These are phyloP conservation scores for Apiospora pterosperma DNA, from an alignment of 2,329 filamentous ascomycete genomes.

Conservation along the genomic window DNA sequence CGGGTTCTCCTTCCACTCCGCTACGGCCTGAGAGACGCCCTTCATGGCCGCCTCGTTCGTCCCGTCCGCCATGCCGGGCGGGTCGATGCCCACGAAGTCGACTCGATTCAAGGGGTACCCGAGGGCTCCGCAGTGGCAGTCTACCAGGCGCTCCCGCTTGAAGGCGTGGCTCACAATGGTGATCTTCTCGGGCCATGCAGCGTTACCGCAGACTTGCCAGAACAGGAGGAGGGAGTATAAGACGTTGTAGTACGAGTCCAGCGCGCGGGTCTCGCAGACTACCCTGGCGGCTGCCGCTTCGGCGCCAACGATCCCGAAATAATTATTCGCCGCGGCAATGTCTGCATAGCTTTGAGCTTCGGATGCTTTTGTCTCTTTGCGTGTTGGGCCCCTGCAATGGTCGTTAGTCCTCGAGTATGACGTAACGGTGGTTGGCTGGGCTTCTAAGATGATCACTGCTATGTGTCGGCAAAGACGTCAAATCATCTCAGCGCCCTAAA, in stretches of 20 bases:
- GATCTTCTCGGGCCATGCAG: constrained; percentile 52
- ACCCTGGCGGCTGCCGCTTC: constrained; percentile 33
- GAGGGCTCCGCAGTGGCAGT: constrained; percentile 63
- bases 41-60: constrained; percentile 35
- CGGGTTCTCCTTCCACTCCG: constrained; percentile 50
- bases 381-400: constrained; percentile 57
- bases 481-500: neutral
- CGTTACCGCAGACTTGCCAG: constrained; percentile 42
- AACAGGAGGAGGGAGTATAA: constrained; percentile 66
- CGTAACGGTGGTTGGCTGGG: neutral
- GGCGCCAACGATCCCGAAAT: constrained; percentile 36
- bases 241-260: constrained; percentile 85
- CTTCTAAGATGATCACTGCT: neutral
- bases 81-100: constrained; percentile 61
- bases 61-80: constrained; percentile 41
- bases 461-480: neutral
- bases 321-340: constrained; percentile 43
- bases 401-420: neutral
- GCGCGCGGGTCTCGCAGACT: constrained; percentile 64
- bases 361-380: constrained; percentile 49
- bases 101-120: constrained; percentile 45
- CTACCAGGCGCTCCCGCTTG: constrained; percentile 60
- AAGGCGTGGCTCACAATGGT: constrained; percentile 69
- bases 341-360: constrained; percentile 64
- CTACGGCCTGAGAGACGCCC: constrained; percentile 39